Percentiles rank a stretch among this genome's conserved stretches.
Conservation (phyloP, 2,329 filamentous ascomycete genomes). For the Fusarium piperis region DNA sequence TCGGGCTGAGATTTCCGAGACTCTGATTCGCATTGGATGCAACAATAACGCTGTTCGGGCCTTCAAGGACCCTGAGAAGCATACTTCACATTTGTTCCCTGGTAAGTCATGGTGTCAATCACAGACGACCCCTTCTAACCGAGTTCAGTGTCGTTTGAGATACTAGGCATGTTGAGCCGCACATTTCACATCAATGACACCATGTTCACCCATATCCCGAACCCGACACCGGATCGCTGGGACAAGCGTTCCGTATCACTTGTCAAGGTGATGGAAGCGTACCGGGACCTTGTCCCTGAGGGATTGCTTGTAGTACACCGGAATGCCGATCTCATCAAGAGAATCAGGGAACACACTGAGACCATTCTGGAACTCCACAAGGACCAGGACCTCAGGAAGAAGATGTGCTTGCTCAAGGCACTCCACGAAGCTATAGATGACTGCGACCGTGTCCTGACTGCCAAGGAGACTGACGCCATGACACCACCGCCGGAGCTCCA, state of each 20-base stretch:
- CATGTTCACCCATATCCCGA: conserved; percentile 64
- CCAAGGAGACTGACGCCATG: conserved; percentile 33
- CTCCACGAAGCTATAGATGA: conserved; percentile 54
- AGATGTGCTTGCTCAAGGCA: conserved; percentile 49
- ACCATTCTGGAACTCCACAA: conserved; percentile 37
- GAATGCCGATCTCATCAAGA: conserved; percentile 36
- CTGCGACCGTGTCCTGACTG: conserved; percentile 56
- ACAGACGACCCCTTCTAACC: conserved; percentile 15
- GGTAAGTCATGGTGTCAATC: conserved; percentile 44
- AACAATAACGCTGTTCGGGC: conserved; percentile 61
- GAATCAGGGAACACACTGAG: conserved; percentile 41
- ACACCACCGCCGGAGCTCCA: conserved; percentile 17
- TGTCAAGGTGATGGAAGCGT: conserved; percentile 53
- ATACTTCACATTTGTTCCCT: conserved; percentile 61
- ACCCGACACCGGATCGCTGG: conserved; percentile 66
- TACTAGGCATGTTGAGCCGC: conserved; percentile 66
- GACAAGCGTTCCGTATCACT: conserved; percentile 60
- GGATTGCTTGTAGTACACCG: conserved; percentile 25
- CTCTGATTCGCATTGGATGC: conserved; percentile 63
- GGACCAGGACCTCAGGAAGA: conserved; percentile 35
- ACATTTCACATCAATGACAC: conserved; percentile 60
- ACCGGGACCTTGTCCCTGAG: conserved; percentile 42
- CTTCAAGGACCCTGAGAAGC: conserved; percentile 51
- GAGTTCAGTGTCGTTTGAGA: conserved; percentile 62
- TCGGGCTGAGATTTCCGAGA: conserved; percentile 60